Percentiles rank a stretch among this genome's conserved stretches.
phyloP scores from a whole-genome alignment of 768 basidiomycete genomes.

The Lanmaoa pseudosensibilis region DNA sequence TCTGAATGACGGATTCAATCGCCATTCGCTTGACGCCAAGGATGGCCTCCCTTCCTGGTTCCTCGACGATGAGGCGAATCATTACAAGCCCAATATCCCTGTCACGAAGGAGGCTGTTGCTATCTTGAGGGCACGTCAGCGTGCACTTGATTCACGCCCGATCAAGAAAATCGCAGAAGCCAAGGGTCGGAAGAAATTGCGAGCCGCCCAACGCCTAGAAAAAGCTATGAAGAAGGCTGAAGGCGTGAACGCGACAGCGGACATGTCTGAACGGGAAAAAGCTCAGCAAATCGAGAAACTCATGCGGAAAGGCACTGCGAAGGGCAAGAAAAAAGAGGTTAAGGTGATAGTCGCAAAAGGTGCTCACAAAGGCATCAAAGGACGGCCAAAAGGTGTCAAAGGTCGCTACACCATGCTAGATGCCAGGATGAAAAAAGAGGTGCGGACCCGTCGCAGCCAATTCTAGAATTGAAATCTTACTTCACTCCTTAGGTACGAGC shows the following conservation, averaged over 20 bases:
- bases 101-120: conserved; percentile 93
- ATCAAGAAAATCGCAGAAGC: conserved; percentile 99
- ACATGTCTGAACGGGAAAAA: conserved; percentile 94
- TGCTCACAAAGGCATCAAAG: conserved; percentile 83
- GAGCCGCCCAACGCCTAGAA: conserved; percentile 79
- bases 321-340: conserved; percentile 70
- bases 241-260: conserved; percentile 81
- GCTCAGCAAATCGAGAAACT: conserved; percentile 91
- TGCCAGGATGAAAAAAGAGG: conserved; percentile 91
- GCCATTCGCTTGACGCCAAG: conserved; percentile 87
- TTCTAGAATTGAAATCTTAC: conserved; percentile 3
- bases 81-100: conserved; percentile 94
- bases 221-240: conserved; percentile 97
- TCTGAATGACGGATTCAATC: conserved; percentile 94
- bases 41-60: conserved; percentile 96
- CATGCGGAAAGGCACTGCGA: conserved; percentile 77
- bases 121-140: conserved; percentile 83
- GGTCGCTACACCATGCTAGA: conserved; percentile 96
- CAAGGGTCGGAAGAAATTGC: conserved; percentile 94
- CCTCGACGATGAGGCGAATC: conserved; percentile 91
- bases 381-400: conserved; percentile 93
- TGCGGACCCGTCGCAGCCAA: conserved; percentile 20
- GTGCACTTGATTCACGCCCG: conserved; percentile 92
- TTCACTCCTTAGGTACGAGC: conserved; percentile 63
- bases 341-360: conserved; percentile 94